Base-by-base conservation (phyloP, 257 asterid genomes). In the Buddleja alternifolia region DNA sequence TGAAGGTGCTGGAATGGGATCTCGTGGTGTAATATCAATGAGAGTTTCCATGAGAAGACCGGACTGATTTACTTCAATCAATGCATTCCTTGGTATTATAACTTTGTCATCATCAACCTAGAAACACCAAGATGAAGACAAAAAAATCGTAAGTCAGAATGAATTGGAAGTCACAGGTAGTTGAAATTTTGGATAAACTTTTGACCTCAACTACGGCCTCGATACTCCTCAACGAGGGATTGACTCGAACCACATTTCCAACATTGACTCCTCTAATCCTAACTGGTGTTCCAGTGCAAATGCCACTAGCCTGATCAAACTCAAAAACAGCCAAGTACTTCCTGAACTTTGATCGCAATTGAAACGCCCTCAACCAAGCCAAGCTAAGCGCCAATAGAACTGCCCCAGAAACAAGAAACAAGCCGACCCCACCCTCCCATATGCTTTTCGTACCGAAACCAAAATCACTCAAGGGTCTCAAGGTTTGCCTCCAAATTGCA, bases 391-490 rank as follows among this genome's bases (percentile, higher is more conserved):
- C 96, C 61, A 94, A 67, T 6, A 91, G 76, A 61, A 94, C 74
- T 0, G 95, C 85, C 34, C 99, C 97, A 0, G 98, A 91, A 59
- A 91, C 80, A 4, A 94, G 81, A 83, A 94, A 94, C 83, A 94
- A 71, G 46, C 97, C 99, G 37, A 94, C 97, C 73, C 97, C 99
- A 73, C 99, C 97, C 79, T 94, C 97, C 97, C 99, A 94, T 34
- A 94, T 81, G 69, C 99, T 91, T 83, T 88, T 91, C 84, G 81
- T 85, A 40, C 99, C 98, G 53, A 89, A 91, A 73, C 99, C 98
- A 72, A 89, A 91, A 84, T 94, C 92, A 68, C 88, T 80, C 89
- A 94, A 74, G 20, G 99, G 99, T 66, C 79, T 83, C 75, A 91
- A 51, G 25, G 97, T 89, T 72, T 80, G 93, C 79, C 74, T 91